These are phyloP conservation scores for Luffa aegyptiaca DNA, from an alignment of 306 rosid genomes.

Conservation along the genomic window DNA sequence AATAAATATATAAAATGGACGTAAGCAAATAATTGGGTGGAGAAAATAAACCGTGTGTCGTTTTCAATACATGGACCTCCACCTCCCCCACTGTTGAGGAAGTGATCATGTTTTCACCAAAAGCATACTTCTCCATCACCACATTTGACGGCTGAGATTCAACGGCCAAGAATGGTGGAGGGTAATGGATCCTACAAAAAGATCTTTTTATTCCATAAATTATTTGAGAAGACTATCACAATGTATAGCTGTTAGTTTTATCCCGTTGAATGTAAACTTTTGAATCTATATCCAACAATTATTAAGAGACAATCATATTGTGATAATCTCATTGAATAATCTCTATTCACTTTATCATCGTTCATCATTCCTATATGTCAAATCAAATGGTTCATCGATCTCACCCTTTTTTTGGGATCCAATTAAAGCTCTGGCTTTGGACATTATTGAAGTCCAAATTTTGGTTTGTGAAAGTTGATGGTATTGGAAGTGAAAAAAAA, in stretches of 20 bases:
- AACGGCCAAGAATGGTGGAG: background rate
- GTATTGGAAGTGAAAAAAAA: background rate
- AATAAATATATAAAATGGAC: background rate
- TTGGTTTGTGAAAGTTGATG: background rate
- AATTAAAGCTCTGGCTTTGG: background rate
- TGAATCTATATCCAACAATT: no score
- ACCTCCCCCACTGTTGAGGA: background rate
- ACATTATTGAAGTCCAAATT: background rate
- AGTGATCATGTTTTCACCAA: background rate
- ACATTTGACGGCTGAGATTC: background rate
- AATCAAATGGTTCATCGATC: background rate
- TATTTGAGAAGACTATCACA: no score
- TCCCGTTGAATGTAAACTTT: no score
- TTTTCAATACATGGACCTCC: background rate
- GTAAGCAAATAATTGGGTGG: background rate
- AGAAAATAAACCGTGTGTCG: slow-evolving; percentile 3
- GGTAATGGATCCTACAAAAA: background rate
- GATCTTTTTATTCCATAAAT: no score
- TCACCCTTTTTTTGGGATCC: background rate
- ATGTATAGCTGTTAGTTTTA: no score
- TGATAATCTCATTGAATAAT: no score
- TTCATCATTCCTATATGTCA: background rate
- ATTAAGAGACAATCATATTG: no score
- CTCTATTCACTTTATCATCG: no score
- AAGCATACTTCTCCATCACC: background rate